Evolutionary conservation across 352 stramenopile species (phyloP).

Genomic region (Pythium monospermum): DNA sequence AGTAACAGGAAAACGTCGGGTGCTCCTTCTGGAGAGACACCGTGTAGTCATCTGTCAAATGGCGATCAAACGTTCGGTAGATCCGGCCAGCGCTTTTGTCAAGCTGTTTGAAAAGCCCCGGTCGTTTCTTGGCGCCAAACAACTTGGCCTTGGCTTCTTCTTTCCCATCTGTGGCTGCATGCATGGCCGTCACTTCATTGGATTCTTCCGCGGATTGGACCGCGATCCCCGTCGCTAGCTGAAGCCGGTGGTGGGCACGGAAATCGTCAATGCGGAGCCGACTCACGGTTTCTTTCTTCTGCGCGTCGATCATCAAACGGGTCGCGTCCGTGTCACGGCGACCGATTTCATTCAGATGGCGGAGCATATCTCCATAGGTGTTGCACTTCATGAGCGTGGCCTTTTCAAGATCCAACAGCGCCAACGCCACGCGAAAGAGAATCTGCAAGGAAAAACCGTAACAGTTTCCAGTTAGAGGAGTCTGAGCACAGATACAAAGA

Average conservation of each 20-base stretch:
- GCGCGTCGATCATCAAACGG: slow-evolving; percentile 43
- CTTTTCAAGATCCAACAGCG: slow-evolving; percentile 68
- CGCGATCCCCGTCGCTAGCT: slow-evolving; percentile 73
- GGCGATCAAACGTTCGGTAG: slow-evolving; percentile 62
- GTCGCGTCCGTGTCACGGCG: slow-evolving; percentile 38
- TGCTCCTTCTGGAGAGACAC: slow-evolving; percentile 52
- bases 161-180: slow-evolving; percentile 9
- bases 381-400: slow-evolving; percentile 47
- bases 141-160: slow-evolving; percentile 50
- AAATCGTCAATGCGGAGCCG: slow-evolving; percentile 77
- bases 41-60: slow-evolving; percentile 54
- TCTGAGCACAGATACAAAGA: too few species aligned
- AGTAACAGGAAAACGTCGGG: slow-evolving; percentile 54
- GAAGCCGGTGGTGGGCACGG: slow-evolving; percentile 73
- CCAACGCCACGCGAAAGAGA: slow-evolving; percentile 71
- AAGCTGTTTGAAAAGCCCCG: slow-evolving; percentile 50
- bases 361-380: slow-evolving; percentile 75
- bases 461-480: too few species aligned
- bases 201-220: slow-evolving; percentile 53
- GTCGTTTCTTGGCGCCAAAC: slow-evolving; percentile 55
- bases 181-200: slow-evolving; percentile 23
- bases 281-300: slow-evolving; percentile 64
- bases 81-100: slow-evolving; percentile 48
- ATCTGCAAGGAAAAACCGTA: too few species aligned
- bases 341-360: slow-evolving; percentile 77